Percentiles rank a stretch among this genome's conserved stretches.
Conservation (phyloP, 2,329 filamentous ascomycete genomes). For the Tolypocladium cylindrosporum region DNA sequence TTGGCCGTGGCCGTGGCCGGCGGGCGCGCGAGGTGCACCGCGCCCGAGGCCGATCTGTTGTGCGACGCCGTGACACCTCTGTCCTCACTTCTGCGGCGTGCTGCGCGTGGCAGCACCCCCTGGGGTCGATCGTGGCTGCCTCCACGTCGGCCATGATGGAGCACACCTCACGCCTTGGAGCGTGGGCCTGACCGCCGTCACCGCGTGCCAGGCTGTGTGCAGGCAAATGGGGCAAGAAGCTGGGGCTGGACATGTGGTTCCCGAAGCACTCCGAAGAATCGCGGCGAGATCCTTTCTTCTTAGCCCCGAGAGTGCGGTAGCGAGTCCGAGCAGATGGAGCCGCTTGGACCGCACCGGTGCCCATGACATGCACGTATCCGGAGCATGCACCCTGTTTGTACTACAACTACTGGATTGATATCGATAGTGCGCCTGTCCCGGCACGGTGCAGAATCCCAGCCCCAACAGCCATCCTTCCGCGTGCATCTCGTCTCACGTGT, state of each 20-base stretch:
- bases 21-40: conserved; percentile 16
- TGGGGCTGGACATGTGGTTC: conserved; percentile 21
- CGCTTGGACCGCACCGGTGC: too few relatives aligned
- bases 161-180: conserved; percentile 15
- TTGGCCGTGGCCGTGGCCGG: conserved; percentile 15
- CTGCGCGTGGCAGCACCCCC: conserved; percentile 17
- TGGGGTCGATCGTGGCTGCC: conserved; percentile 15
- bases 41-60: conserved; percentile 17
- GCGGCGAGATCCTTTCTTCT: not conserved
- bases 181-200: not conserved
- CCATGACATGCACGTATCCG: not conserved
- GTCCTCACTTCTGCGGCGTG: conserved; percentile 20
- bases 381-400: not conserved
- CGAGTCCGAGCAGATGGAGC: not conserved
- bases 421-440: not conserved
- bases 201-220: conserved; percentile 10
- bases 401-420: too few relatives aligned
- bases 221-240: conserved; percentile 14
- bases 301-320: not conserved
- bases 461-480: not conserved
- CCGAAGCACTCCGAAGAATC: conserved; percentile 8
- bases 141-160: conserved; percentile 20
- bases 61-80: conserved; percentile 23
- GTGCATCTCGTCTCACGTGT: not conserved
- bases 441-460: not conserved